Base-by-base conservation (phyloP, 2,329 filamentous ascomycete genomes). In the Penicillium brasilianum region DNA sequence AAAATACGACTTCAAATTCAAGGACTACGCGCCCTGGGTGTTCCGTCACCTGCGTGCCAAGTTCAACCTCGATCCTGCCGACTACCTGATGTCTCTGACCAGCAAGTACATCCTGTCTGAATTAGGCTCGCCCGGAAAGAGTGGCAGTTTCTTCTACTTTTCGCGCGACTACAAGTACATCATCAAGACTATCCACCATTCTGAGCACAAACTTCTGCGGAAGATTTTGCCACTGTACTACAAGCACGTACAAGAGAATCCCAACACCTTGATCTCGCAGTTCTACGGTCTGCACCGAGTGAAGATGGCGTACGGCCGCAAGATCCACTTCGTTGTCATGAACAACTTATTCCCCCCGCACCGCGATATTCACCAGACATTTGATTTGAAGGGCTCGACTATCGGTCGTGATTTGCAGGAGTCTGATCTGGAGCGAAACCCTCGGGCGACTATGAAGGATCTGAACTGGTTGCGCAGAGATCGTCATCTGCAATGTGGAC, bases 1-100 rank as follows among this genome's bases (percentile, higher is more conserved):
- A 69, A 98, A 99, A 80, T 99, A 99, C 82, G 95, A 99, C 81
- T 99, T 99, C 88, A 99, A 99, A 79, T 99, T 99, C 85, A 99
- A 99, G 82, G 95, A 99, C 80, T 99, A 99, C 78, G 94, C 94
- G n/a, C 95, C 95, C 59, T 98, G 94, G 93, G 95, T 99, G 61
- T 99, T 99, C 80, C 92, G 95, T 72, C 92, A 93, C 78, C 85
- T 99, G 46, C 91, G 95, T 67, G 83, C 88, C 52, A 90, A 90
- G 65, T 99, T 99, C 81, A 88, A 90, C 70, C 87, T 98, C 58
- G 95, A 99, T 74, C 95, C 95, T 22, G 95, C 94, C 69, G 95
- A 99, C 78, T 99, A 99, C 76, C 87, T 99, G 63, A 96, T 99
- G 88, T 99, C 95, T 8, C 82, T 99, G 72, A 98, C 95, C 14